Evolutionary conservation across 257 asterid genomes (phyloP), one percentile per base, ranked within the genome.

Genomic region (Agastache rugosa): DNA sequence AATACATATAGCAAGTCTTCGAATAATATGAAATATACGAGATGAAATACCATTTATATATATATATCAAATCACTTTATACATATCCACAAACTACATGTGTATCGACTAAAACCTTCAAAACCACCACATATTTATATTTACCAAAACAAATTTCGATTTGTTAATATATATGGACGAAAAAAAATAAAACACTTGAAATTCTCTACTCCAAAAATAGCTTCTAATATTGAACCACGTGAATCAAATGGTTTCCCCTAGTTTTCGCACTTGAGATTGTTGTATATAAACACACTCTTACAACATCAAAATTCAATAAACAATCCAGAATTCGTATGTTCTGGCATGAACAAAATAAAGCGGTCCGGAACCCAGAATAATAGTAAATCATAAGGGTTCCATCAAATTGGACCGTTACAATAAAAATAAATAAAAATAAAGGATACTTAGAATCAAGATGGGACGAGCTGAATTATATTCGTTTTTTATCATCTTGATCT

Each of bases 181-280:
- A 5, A 9, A 39, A n/a, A n/a, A 50, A 3, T 5, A 50, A 6
- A 44, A 11, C 6, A 50, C 11, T n/a, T 50, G 58, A 17, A n/a
- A 5, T 1, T 17, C 25, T n/a, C 11, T 50, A 8, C 58, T 6
- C 27, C 25, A 55, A 45, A 39, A 53, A 66, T 48, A 27, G 71
- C 1, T 19, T 17, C 5, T 2, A 56, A 64, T n/a, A 7, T 15
- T 51, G 56, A 35, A 34, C 71, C 78, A 23, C 76, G 75, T 1
- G 73, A 78, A 73, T 39, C 63, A 76, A 66, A 76, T 67, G 85
- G 90, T 44, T 29, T 3, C 35, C 85, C 87, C 58, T 31, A 22
- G 31, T 77, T 53, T 35, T 51, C 77, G 82, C 41, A 8, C 29
- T 16, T 11, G 35, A 9, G 8, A 27, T 14, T 42, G 34, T 2